These are phyloP conservation scores for Omphalea diandra DNA, from an alignment of 441 rosid genomes.

Conservation along the genomic window DNA sequence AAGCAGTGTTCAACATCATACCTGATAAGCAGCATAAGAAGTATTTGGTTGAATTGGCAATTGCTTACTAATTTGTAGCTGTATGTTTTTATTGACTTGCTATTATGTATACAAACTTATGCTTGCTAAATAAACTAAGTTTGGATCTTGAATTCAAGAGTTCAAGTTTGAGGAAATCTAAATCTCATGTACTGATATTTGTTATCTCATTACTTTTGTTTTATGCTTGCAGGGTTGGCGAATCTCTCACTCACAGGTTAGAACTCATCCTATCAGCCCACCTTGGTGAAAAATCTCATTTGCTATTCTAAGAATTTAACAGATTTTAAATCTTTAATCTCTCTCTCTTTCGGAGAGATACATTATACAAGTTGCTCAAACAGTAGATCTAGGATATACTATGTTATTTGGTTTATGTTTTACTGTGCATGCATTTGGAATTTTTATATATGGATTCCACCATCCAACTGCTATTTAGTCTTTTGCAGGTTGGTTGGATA, in stretches of 20 bases:
- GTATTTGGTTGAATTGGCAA: background rate
- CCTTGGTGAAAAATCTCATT: constrained; percentile 9
- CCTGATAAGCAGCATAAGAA: background rate
- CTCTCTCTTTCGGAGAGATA: background rate
- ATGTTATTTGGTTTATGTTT: background rate
- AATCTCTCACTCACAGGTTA: constrained; percentile 96
- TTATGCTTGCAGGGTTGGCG: constrained; percentile 73
- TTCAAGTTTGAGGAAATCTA: constrained; percentile 7
- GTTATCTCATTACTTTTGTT: background rate
- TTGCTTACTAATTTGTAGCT: background rate
- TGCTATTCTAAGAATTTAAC: background rate
- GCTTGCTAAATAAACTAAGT: background rate
- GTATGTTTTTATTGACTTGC: background rate
- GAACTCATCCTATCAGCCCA: constrained; percentile 33
- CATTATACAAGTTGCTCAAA: background rate
- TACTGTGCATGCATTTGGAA: background rate
- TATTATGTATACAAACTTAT: background rate
- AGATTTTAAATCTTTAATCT: background rate
- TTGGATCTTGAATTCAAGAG: background rate
- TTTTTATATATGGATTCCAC: background rate
- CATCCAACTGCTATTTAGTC: constrained; percentile 1
- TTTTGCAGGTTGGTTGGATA: background rate
- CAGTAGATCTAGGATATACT: background rate
- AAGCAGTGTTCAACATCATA: background rate
- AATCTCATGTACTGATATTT: constrained; percentile 1